Evolutionary conservation across 2,329 filamentous ascomycete species (phyloP), one percentile per base, ranked within the genome.

Genomic region (Neofusicoccum ribis): DNA sequence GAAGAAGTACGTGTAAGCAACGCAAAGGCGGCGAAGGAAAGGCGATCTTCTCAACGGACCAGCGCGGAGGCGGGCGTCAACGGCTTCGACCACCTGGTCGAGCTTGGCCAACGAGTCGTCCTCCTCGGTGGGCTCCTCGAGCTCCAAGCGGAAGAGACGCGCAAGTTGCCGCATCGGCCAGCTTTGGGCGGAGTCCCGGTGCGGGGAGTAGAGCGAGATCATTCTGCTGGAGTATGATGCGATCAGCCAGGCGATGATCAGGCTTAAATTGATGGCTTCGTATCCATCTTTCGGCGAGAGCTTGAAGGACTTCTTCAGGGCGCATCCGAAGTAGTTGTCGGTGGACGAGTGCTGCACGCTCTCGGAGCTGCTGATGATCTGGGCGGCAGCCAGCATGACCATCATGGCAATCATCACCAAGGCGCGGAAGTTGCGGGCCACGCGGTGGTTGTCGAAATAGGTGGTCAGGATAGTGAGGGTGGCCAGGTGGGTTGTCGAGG

Each of bases 401-500:
- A 63, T 46, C 61, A 63, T 54, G 23, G n/a, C 15, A 36, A 63
- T 17, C 47, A 63, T 63, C 23, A 41, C 37, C 11, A 47, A 23
- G 2, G 47, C 37, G 9, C 61, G 61, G 39, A 63, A 44, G 15
- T 63, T 52, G 5, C 61, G 61, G 5, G 49, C 47, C 12, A 63
- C 41, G 23, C 44, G 61, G n/a, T 63, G 61, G 37, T 5, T 46
- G 12, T 51, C 47, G 31, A 72, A 70, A 64, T 72, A 71, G 0
- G 66, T 39, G 46, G 56, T 65, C 12, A 72, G 54, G 5, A 67
- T 64, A 15, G 68, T 67, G 2, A 72, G 66, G 1, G 69, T 72
- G 6, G 68, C 68, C 5, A 72, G 65, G 51, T 72, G 71, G 2
- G 70, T 72, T 3, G 69, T 71, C 4, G 67, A 68, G 1, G 71